A percentile compares a stretch with the other conserved stretches of the same genome.
Evolutionary conservation across 495 filamentous ascomycete species (phyloP).

Genomic region (Parathielavia appendiculata): DNA sequence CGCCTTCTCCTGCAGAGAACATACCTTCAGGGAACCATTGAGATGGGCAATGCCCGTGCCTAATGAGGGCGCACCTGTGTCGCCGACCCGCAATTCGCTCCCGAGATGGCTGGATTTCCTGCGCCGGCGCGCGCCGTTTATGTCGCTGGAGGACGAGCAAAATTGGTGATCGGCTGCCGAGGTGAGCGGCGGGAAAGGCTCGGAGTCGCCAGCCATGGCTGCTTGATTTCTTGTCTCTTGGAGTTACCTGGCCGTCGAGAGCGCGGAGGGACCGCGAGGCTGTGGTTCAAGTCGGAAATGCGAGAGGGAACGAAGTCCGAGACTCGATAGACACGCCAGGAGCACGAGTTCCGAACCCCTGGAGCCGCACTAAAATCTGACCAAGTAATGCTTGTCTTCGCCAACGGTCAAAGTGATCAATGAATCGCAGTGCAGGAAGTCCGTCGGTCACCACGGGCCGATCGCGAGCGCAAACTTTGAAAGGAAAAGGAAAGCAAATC

Average conservation of each 20-base stretch:
- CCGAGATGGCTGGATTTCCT: slow-evolving; percentile 48
- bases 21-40: slow-evolving; percentile 23
- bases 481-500: background rate
- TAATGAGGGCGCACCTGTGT: slow-evolving; percentile 45
- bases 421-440: background rate
- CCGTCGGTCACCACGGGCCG: background rate
- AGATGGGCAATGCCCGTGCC: slow-evolving; percentile 40
- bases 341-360: background rate
- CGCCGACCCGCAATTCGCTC: slow-evolving; percentile 40
- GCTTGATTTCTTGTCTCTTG: background rate
- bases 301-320: background rate
- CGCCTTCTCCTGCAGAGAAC: slow-evolving; percentile 3
- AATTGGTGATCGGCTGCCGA: slow-evolving; percentile 40
- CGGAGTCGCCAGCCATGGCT: slow-evolving; percentile 24
- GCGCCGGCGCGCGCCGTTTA: slow-evolving; percentile 37
- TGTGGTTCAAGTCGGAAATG: background rate
- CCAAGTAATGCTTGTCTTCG: background rate
- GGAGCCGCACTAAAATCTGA: background rate
- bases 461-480: background rate
- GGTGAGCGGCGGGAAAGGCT: slow-evolving; percentile 46
- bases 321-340: background rate
- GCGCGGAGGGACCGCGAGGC: background rate
- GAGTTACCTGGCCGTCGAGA: too few relatives aligned
- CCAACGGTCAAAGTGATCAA: background rate
- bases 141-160: slow-evolving; percentile 20